A percentile compares a stretch with the other conserved stretches of the same genome.
Evolutionary conservation across 768 basidiomycete genomes (phyloP).

Genomic region (Suillus cothurnatus): DNA sequence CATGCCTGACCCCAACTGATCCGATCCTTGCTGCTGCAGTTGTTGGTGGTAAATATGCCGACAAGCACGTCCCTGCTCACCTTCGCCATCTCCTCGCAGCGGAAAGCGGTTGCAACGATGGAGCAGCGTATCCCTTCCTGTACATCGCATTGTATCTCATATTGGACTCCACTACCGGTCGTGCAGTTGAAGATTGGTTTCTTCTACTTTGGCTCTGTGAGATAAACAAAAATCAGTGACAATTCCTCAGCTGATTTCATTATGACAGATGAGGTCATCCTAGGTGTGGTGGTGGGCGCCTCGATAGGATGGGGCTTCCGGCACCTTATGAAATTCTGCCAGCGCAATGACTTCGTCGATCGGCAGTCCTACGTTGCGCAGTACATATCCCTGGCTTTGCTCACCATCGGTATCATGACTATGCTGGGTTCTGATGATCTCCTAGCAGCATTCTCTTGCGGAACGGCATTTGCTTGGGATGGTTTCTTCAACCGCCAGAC

Average conservation of each 20-base stretch:
- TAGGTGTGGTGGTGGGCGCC: conserved; percentile 77
- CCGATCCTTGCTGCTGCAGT: conserved; percentile 47
- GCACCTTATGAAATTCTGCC: conserved; percentile 91
- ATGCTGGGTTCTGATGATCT: conserved; percentile 93
- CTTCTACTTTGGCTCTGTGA: conserved; percentile 83
- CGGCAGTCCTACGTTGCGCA: conserved; percentile 95
- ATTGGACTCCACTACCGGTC: conserved; percentile 59
- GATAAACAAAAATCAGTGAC: conserved; percentile 31
- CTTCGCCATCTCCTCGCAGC: conserved; percentile 64
- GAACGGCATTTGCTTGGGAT: conserved; percentile 96
- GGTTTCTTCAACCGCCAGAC: conserved; percentile 93
- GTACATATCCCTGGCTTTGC: conserved; percentile 80
- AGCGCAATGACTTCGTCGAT: conserved; percentile 85
- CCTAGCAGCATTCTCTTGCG: conserved; percentile 92
- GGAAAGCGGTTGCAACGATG: conserved; percentile 95
- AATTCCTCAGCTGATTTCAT: conserved; percentile 11
- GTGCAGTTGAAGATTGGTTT: conserved; percentile 87
- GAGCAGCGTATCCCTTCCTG: conserved; percentile 94
- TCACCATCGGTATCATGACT: conserved; percentile 82
- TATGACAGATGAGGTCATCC: conserved; percentile 68
- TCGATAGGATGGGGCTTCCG: conserved; percentile 78
- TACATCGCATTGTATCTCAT: conserved; percentile 88
- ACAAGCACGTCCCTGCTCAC: conserved; percentile 93
- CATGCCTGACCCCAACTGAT: conserved; percentile 89
- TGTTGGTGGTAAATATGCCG: conserved; percentile 94